Evolutionary conservation across 257 asterid genomes (phyloP).

Genomic region (Cruciata laevipes): DNA sequence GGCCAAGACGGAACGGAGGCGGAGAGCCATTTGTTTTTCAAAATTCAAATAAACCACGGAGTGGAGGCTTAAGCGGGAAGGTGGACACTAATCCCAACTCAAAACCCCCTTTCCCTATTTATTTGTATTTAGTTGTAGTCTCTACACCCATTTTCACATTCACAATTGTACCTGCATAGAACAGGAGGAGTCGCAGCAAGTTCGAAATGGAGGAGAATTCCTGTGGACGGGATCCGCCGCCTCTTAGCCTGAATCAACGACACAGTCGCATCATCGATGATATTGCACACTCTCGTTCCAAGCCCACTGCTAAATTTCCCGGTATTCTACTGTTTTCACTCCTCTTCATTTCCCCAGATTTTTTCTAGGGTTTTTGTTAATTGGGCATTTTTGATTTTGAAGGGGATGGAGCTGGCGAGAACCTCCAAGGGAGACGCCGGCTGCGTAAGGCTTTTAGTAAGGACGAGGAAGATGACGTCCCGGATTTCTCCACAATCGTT

Average conservation of each 20-base stretch:
- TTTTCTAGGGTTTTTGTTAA: neutral
- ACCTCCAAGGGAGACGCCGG: slow-evolving; percentile 19
- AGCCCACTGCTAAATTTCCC: slow-evolving; percentile 15
- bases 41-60: neutral
- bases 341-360: neutral
- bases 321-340: slow-evolving; percentile 17
- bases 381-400: slow-evolving; percentile 6
- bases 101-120: neutral
- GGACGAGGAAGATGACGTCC: slow-evolving; percentile 24
- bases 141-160: neutral
- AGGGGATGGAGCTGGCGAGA: slow-evolving; percentile 21
- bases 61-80: neutral
- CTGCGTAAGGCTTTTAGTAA: slow-evolving; percentile 21
- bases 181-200: neutral
- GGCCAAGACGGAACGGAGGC: neutral
- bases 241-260: slow-evolving; percentile 76
- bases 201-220: slow-evolving; percentile 36
- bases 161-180: neutral
- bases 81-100: neutral
- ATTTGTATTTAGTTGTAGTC: too few relatives aligned
- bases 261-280: slow-evolving; percentile 46
- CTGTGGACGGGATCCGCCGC: slow-evolving; percentile 26
- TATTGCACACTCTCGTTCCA: slow-evolving; percentile 53
- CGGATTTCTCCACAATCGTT: slow-evolving; percentile 23
- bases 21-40: neutral